Evolutionary conservation across 148 eudicot species (phyloP).

Genomic region (Spergularia bocconei): DNA sequence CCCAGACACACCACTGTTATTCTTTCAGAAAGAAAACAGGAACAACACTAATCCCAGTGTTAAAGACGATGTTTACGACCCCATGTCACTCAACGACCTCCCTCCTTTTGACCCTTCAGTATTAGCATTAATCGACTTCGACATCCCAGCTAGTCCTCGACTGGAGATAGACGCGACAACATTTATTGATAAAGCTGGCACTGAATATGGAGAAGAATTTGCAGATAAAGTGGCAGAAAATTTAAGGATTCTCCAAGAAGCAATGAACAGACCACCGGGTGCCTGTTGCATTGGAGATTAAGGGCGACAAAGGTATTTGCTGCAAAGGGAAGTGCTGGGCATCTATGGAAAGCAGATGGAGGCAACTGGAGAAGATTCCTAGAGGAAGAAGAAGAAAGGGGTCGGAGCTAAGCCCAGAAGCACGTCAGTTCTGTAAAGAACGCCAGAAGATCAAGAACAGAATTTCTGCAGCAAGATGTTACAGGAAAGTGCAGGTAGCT

Average conservation of each 20-base stretch:
- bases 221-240: conserved; percentile 14
- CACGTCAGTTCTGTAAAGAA: conserved; percentile 1
- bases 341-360: conserved; percentile 8
- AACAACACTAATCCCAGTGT: neutral
- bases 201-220: conserved; percentile 1
- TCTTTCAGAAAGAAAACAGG: neutral
- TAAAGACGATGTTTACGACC: neutral
- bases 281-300: neutral
- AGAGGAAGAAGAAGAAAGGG: conserved; percentile 24
- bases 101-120: conserved; percentile 13
- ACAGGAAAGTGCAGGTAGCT: conserved; percentile 21
- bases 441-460: conserved; percentile 30
- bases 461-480: conserved; percentile 20
- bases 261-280: neutral
- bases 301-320: conserved; percentile 6
- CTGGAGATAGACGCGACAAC: neutral
- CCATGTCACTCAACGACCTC: neutral
- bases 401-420: conserved; percentile 9
- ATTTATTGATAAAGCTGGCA: conserved; percentile 10
- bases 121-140: conserved; percentile 13
- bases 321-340: conserved; percentile 27
- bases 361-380: neutral
- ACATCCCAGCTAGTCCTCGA: neutral
- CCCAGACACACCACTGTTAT: neutral
- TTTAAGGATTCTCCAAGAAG: neutral